Evolutionary conservation across 2,329 filamentous ascomycete species (phyloP), one percentile per base, ranked within the genome.

Genomic region (Onygena corvina): DNA sequence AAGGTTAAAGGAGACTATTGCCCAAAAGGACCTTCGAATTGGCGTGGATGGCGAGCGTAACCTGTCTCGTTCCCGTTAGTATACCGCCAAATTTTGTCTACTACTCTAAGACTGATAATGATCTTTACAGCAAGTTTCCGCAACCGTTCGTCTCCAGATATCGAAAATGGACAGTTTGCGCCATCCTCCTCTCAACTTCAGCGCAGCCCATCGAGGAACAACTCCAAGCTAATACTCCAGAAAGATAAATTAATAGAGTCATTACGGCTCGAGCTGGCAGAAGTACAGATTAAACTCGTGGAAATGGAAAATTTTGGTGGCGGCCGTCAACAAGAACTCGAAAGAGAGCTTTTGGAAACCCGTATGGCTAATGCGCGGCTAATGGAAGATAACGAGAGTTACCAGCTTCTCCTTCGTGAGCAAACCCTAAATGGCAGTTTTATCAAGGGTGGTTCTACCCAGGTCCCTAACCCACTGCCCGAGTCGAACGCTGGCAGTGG

Each of bases 321-420:
- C 48, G 88, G 87, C 40, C 81, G 85, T 23, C 72, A 94, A 61
- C 84, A 86, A 57, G 87, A 94, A 66, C 77, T 96, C n/a, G 89
- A 96, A 69, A 83, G 84, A 59, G 79, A 86, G 56, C 77, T 96
- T 47, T 81, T 95, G 68, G 90, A 96, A 62, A 83, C 87, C 33
- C 86, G 89, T 60, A 92, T 96, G 84, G 84, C 88, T 57, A 98
- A 96, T 63, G 92, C 92, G 50, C 80, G 89, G 40, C 73, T 98
- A 54, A 92, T 95, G 85, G 92, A 98, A 69, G 92, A 98, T 67
- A 96, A 96, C 61, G 92, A 98, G 68, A 94, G 88, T 68, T 98
- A 94, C 68, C 90, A 96, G 67, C 77, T 96, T 31, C 79, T 98
- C 14, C 79, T 98, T 20, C 87, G 88, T 61, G 89, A 96, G 67